phyloP scores from a whole-genome alignment of 305 asterid species.

The Fraxinus velutina region DNA sequence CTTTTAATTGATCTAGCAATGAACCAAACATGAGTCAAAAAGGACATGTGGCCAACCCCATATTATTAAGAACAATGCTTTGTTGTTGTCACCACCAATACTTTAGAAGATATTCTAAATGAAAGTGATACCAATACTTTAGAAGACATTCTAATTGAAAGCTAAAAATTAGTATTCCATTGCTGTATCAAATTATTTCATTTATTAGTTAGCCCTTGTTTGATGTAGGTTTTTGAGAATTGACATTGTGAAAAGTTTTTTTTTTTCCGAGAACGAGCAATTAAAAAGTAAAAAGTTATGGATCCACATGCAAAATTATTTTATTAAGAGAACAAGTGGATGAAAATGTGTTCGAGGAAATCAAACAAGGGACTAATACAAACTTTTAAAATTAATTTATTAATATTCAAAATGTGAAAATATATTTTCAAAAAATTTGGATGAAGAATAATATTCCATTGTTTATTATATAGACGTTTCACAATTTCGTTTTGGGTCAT shows the following conservation, averaged over 20 bases:
- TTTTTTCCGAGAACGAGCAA: not conserved
- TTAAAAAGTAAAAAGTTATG: not conserved
- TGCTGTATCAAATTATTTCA: not conserved
- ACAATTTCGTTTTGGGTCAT: not conserved
- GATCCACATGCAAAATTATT: not conserved
- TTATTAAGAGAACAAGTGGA: not conserved
- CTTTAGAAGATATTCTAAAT: not conserved
- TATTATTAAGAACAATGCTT: not conserved
- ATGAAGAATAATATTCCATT: not conserved
- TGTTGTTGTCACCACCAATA: not conserved
- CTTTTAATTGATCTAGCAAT: not conserved
- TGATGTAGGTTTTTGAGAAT: not conserved
- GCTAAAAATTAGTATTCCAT: not conserved
- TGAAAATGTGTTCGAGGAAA: not conserved
- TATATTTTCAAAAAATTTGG: not conserved
- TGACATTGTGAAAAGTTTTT: not conserved
- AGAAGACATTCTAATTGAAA: not conserved
- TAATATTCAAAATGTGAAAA: not conserved
- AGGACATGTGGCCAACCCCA: not conserved
- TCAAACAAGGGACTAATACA: not conserved
- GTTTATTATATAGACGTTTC: not conserved
- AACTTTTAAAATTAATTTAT: not conserved
- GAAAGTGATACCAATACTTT: not conserved
- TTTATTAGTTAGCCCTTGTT: not conserved
- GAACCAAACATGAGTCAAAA: not conserved